These are phyloP conservation scores for Backusella luteola DNA, from an alignment of 192 early-diverging fungal genomes.

Conservation along the genomic window DNA sequence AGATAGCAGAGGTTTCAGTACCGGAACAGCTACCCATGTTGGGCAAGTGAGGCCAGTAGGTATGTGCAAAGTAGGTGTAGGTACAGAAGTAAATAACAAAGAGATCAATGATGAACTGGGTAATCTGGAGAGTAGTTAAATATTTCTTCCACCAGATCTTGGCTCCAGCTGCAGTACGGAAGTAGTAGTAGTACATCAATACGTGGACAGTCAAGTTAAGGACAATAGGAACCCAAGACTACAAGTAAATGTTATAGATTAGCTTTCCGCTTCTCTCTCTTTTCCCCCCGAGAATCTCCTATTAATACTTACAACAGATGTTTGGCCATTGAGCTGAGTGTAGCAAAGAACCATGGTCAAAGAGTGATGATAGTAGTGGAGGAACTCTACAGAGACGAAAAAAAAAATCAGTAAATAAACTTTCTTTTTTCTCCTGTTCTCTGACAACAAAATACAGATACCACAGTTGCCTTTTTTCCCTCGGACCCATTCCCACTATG, in stretches of 20 bases:
- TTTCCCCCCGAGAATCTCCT: background rate
- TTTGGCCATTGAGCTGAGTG: constrained; percentile 67
- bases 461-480: background rate
- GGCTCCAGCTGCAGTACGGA: constrained; percentile 68
- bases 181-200: constrained; percentile 88
- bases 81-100: constrained; percentile 80
- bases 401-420: constrained; percentile 5
- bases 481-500: background rate
- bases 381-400: constrained; percentile 56
- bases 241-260: background rate
- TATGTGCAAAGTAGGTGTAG: constrained; percentile 75
- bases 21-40: constrained; percentile 70
- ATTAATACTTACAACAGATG: constrained; percentile 64
- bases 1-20: constrained; percentile 69
- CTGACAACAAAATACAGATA: background rate
- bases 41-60: constrained; percentile 60
- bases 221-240: constrained; percentile 73
- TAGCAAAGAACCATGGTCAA: constrained; percentile 87
- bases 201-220: constrained; percentile 87
- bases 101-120: constrained; percentile 86
- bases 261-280: background rate
- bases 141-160: constrained; percentile 92
- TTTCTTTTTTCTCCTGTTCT: background rate
- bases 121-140: constrained; percentile 85
- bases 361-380: constrained; percentile 91